Evolutionary conservation across 345 rosid species (phyloP), one percentile per base, ranked within the genome.

Genomic region (Geranium brycei): DNA sequence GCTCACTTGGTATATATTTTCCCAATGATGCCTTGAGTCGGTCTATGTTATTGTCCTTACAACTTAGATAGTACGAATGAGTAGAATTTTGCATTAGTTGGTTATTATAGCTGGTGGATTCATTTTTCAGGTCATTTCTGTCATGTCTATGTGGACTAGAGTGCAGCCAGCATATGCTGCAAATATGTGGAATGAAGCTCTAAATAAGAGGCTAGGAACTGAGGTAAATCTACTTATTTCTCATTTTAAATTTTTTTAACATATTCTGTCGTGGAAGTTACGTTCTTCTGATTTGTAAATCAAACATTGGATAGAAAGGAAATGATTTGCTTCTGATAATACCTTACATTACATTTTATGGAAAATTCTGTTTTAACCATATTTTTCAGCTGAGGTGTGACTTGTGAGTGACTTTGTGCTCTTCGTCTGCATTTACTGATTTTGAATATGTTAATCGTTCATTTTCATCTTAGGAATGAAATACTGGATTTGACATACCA

Each of bases 151-250:
- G 95, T 93, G 96, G 99, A 85, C 91, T 53, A 76, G 96, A 65
- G 82, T 93, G 79, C 97, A 93, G 85, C 96, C 97, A 11, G 82
- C 95, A 67, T 91, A 93, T 77, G 97, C 97, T 66, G 96, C 97
- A 61, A 90, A 90, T 76, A 88, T 93, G 97, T 93, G 99, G 97
- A 91, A 93, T 80, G 99, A 93, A 81, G 99, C 97, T 17, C 77
- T 91, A 31, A 93, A 93, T 78, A 90, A 90, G 76, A 87, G 99
- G 63, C 83, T 91, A 14, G 96, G 83, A 61, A 91, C 96, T 64
- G 95, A 91, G 97, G 99, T 90, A 81, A 23, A 40, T 32, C 56
- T 19, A 1, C 17, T 15, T 40, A 14, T 66, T 59, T 31, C 15
- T n/a, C 3, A 15, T 15, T 57, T 32, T 23, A 17, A 30, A 7